A percentile compares a stretch with the other conserved stretches of the same genome.
These are phyloP conservation scores for Candida sanyaensis DNA, from an alignment of 1,139 yeast species.

Conservation along the genomic window DNA sequence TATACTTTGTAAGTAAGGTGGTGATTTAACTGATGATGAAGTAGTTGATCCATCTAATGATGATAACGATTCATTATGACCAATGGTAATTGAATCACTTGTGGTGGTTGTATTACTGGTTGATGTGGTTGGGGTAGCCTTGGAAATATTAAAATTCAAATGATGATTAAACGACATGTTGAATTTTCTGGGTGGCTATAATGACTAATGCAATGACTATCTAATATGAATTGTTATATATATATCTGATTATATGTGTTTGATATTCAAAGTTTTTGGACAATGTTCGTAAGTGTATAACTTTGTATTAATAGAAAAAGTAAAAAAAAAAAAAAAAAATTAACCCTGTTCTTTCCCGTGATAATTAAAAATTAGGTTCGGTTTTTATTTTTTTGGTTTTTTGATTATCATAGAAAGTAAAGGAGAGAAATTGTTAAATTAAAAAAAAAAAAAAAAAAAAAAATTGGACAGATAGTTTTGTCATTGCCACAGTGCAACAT, in stretches of 20 bases:
- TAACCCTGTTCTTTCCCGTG: background rate
- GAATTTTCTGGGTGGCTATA: background rate
- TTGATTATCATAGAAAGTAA: too few species aligned
- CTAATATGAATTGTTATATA: background rate
- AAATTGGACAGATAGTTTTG: too few species aligned
- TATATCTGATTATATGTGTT: background rate
- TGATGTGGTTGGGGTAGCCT: constrained; percentile 48
- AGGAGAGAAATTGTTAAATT: too few species aligned
- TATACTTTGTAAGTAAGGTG: constrained; percentile 23
- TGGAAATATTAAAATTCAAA: constrained; percentile 39
- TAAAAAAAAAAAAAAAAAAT: background rate
- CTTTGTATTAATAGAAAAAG: background rate
- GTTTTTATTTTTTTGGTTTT: too few species aligned
- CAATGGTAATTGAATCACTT: constrained; percentile 8
- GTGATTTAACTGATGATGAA: constrained; percentile 12
- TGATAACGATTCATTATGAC: background rate
- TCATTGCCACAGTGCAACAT: constrained; percentile 1
- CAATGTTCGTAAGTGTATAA: too few species aligned
- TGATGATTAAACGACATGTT: constrained; percentile 37
- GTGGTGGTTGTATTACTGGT: constrained; percentile 38
- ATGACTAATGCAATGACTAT: background rate
- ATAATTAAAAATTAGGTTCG: too few species aligned
- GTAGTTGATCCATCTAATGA: constrained; percentile 2
- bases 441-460: too few species aligned
- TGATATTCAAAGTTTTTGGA: background rate